phyloP scores from a whole-genome alignment of 441 rosid genomes.

The Euphorbia celastroides region DNA sequence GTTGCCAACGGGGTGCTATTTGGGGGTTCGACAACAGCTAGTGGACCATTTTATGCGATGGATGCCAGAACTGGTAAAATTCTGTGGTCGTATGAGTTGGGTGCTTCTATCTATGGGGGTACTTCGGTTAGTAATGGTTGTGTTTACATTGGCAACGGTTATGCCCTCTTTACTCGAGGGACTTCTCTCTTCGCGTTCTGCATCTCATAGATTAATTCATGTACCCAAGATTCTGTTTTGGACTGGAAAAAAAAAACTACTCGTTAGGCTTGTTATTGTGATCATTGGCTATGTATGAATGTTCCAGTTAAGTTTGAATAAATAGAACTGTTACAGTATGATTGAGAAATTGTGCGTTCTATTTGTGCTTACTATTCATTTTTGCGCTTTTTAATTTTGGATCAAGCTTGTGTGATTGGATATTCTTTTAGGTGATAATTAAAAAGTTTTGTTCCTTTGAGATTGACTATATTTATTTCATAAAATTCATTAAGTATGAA shows the following conservation, averaged over 20 bases:
- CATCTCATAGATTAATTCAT: neutral
- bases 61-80: conserved; percentile 27
- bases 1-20: conserved; percentile 32
- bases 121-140: conserved; percentile 34
- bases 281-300: neutral
- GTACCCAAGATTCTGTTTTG: neutral
- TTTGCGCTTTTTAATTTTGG: too few species aligned
- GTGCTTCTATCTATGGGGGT: conserved; percentile 36
- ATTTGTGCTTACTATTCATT: neutral
- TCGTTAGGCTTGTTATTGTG: neutral
- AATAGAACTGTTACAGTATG: neutral
- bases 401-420: neutral
- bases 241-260: neutral
- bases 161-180: conserved; percentile 22
- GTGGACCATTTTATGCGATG: conserved; percentile 37
- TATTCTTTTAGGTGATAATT: neutral
- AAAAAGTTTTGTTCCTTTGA: neutral
- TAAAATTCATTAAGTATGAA: too few species aligned
- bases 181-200: conserved; percentile 31
- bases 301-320: neutral
- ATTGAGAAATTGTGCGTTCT: too few species aligned
- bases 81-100: conserved; percentile 29
- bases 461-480: neutral
- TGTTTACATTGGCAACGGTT: conserved; percentile 33
- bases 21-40: conserved; percentile 21